Conservation (phyloP, 495 filamentous ascomycete genomes). For the Penicillium roqueforti region DNA sequence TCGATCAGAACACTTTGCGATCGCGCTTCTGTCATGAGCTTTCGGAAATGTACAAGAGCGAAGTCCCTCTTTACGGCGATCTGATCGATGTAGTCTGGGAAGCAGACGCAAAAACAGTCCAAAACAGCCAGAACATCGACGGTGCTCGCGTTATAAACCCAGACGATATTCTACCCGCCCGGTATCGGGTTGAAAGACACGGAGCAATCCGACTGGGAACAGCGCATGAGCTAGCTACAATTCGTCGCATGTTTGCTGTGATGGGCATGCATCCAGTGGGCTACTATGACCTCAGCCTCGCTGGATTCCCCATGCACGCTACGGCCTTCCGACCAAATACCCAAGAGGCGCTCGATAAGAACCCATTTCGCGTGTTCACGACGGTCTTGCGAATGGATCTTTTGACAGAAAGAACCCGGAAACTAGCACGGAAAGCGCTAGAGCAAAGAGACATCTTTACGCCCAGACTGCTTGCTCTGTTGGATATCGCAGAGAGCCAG, state of each 20-base stretch:
- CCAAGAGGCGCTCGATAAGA: slow-evolving; percentile 21
- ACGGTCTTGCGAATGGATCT: slow-evolving; percentile 38
- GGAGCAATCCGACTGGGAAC: slow-evolving; percentile 44
- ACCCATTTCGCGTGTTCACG: slow-evolving; percentile 45
- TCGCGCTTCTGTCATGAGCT: neutral
- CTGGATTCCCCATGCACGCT: slow-evolving; percentile 43
- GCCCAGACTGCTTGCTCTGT: slow-evolving; percentile 22
- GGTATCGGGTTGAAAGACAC: slow-evolving; percentile 39
- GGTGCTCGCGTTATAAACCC: neutral
- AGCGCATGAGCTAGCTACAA: slow-evolving; percentile 32
- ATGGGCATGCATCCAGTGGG: slow-evolving; percentile 43
- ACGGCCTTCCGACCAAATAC: slow-evolving; percentile 37
- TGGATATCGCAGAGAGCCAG: slow-evolving; percentile 24
- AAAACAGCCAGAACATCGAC: slow-evolving; percentile 25
- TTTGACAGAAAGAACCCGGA: slow-evolving; percentile 25
- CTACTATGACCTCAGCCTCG: slow-evolving; percentile 41
- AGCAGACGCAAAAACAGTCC: neutral
- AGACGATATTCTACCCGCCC: slow-evolving; percentile 14
- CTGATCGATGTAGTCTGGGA: neutral
- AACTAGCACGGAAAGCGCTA: slow-evolving; percentile 26
- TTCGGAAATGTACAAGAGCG: neutral
- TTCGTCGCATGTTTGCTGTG: slow-evolving; percentile 38
- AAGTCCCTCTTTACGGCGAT: neutral
- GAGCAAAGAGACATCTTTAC: slow-evolving; percentile 35
- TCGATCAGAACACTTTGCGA: neutral